Conservation (phyloP, 2,329 filamentous ascomycete species). For the Fusarium sp. region DNA sequence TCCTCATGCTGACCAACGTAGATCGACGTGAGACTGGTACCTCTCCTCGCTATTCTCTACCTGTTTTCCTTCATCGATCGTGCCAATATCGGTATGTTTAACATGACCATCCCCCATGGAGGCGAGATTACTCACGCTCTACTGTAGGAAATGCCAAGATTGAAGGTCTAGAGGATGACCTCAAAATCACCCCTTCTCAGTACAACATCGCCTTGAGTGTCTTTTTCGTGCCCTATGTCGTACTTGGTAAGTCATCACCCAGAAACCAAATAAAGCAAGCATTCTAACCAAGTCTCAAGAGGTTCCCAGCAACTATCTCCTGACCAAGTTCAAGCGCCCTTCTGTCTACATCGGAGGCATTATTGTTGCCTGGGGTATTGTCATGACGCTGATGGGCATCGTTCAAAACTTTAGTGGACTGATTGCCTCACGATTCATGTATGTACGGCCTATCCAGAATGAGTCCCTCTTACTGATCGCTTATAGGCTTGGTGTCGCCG, state of each 20-base stretch:
- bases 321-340: background rate
- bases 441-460: background rate
- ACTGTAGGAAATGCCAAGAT: background rate
- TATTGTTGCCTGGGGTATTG: background rate
- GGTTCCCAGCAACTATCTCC: background rate
- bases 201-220: background rate
- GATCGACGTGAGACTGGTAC: background rate
- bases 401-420: background rate
- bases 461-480: background rate
- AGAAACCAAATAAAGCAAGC: background rate
- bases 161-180: background rate
- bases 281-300: background rate
- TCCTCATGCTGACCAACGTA: background rate
- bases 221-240: background rate
- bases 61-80: background rate
- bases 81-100: background rate
- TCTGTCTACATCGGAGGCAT: background rate
- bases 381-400: background rate
- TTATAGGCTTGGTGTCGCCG: background rate
- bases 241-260: background rate
- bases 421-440: background rate
- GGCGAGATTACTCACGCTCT: no score
- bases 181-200: background rate
- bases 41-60: background rate
- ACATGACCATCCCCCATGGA: no score